Evolutionary conservation across 2,329 filamentous ascomycete genomes (phyloP).

Genomic region (Ilyonectria sp.): DNA sequence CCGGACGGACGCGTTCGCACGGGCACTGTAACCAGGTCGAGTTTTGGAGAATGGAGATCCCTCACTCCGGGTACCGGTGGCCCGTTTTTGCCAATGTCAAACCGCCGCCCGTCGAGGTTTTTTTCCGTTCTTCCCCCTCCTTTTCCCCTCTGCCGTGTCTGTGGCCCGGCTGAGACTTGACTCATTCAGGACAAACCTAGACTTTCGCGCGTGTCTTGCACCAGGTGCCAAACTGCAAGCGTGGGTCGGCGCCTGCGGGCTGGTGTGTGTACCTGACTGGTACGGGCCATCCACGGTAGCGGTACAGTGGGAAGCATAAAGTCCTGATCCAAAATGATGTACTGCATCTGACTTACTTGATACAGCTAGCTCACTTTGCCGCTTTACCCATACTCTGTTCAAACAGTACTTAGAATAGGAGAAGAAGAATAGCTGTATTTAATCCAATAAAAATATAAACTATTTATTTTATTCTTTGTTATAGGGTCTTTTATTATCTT

Average conservation of each 20-base stretch:
- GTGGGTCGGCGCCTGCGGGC: conserved; percentile 13
- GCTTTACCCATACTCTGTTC: too few species aligned
- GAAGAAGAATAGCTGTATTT: too few species aligned
- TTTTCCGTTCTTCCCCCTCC: background rate
- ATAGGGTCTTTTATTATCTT: too few species aligned
- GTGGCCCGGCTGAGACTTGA: conserved; percentile 21
- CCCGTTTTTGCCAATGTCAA: background rate
- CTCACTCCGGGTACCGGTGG: conserved; percentile 28
- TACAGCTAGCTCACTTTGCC: too few species aligned
- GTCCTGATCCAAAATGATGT: too few species aligned
- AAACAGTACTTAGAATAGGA: too few species aligned
- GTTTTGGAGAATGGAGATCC: conserved; percentile 21
- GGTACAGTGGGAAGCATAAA: background rate
- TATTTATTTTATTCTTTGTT: too few species aligned
- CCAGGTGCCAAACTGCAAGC: conserved; percentile 25
- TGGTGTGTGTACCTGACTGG: background rate
- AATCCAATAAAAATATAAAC: too few species aligned
- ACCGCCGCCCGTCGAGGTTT: background rate
- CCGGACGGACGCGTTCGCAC: background rate
- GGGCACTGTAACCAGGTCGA: background rate
- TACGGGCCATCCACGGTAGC: background rate
- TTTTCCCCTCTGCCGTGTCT: background rate
- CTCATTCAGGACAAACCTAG: conserved; percentile 16
- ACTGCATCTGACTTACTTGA: too few species aligned
- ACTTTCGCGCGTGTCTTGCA: conserved; percentile 2